Evolutionary conservation across 345 rosid genomes (phyloP).

Genomic region (Abelmoschus esculentus): DNA sequence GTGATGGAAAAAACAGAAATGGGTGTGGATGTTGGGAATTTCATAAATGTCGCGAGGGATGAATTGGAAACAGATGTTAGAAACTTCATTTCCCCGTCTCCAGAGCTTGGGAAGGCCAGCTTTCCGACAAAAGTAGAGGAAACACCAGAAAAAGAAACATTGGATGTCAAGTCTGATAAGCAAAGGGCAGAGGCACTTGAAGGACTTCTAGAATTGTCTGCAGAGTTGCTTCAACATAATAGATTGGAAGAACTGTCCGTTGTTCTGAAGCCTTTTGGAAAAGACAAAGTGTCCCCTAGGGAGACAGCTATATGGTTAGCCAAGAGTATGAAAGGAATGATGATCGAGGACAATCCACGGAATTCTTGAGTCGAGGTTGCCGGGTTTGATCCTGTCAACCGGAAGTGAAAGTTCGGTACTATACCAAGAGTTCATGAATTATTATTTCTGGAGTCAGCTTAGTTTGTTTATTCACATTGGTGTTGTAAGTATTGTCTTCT

Average conservation of each 20-base stretch:
- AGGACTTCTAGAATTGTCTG: conserved; percentile 1
- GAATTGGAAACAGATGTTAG: conserved; percentile 23
- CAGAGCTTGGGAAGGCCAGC: neutral
- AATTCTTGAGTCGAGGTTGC: neutral
- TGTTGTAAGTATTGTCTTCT: neutral
- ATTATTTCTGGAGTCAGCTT: neutral
- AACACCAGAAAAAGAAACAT: neutral
- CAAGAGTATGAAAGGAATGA: neutral
- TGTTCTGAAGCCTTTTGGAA: neutral
- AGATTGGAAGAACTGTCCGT: neutral
- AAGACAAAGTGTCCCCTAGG: neutral
- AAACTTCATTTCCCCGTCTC: neutral
- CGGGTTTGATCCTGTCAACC: neutral
- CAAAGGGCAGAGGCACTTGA: conserved; percentile 3
- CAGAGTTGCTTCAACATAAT: neutral
- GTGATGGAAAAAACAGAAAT: neutral
- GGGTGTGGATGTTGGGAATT: neutral
- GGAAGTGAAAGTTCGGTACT: neutral
- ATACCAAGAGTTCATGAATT: neutral
- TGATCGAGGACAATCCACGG: neutral
- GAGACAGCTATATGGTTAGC: conserved; percentile 1
- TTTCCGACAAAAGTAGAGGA: neutral
- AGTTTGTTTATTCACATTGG: neutral
- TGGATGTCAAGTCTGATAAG: neutral
- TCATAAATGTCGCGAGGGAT: conserved; percentile 49